A percentile compares a stretch with the other conserved stretches of the same genome.
These are phyloP conservation scores for Priceomyces carsonii DNA, from an alignment of 805 yeast genomes.

Conservation along the genomic window DNA sequence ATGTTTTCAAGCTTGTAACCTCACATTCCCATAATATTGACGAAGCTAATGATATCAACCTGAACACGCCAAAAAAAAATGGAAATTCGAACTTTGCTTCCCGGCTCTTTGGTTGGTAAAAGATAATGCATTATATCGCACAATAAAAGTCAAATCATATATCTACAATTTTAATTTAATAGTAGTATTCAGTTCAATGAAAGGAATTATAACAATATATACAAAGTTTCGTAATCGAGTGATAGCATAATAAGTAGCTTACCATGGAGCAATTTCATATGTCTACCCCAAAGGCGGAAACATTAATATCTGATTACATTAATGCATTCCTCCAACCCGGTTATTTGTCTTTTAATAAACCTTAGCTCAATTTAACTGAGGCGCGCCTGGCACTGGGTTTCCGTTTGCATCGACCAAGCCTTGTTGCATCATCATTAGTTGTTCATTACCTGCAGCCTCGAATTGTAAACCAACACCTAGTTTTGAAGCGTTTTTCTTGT, in stretches of 20 bases:
- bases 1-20: too few species aligned
- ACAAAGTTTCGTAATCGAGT: too few species aligned
- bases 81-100: conserved; percentile 19
- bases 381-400: conserved; percentile 82
- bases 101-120: conserved; percentile 42
- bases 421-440: conserved; percentile 87
- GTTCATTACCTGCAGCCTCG: conserved; percentile 94
- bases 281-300: too few species aligned
- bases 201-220: conserved; percentile 7
- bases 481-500: conserved; percentile 65
- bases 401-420: conserved; percentile 82
- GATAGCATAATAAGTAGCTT: too few species aligned
- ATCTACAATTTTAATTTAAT: too few species aligned
- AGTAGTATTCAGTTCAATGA: conserved; percentile 1
- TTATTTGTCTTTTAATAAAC: too few species aligned
- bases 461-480: conserved; percentile 94
- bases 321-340: too few species aligned
- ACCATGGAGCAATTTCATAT: too few species aligned
- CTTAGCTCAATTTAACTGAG: conserved; percentile 35
- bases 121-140: too few species aligned
- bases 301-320: neutral
- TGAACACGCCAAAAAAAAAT: conserved; percentile 3
- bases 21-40: neutral
- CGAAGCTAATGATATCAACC: conserved; percentile 2
- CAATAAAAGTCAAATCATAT: conserved; percentile 1